Conservation (phyloP, 768 basidiomycete species). For the Mycena crocata region DNA sequence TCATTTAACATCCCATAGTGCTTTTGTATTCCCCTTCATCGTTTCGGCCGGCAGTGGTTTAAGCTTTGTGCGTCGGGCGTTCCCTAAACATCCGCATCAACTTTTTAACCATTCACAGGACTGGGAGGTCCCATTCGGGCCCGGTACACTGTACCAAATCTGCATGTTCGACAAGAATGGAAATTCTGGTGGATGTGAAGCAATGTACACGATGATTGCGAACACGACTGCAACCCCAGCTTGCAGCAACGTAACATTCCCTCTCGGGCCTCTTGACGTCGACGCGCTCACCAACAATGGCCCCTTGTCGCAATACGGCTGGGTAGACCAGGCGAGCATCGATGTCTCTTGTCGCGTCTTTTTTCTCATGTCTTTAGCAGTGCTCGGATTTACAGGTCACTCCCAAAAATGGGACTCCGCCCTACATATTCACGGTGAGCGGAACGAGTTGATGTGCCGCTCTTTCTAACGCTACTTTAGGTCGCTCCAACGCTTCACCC, state of each 20-base stretch:
- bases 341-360: neutral
- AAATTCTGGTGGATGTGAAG: slow-evolving; percentile 72
- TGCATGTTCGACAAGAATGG: slow-evolving; percentile 75
- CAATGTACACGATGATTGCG: slow-evolving; percentile 66
- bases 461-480: slow-evolving; percentile 42
- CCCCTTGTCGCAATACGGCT: slow-evolving; percentile 68
- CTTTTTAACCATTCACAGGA: slow-evolving; percentile 48
- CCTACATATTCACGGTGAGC: slow-evolving; percentile 67
- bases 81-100: neutral
- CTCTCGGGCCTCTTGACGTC: slow-evolving; percentile 56
- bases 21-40: slow-evolving; percentile 63
- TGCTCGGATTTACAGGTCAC: slow-evolving; percentile 68
- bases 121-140: slow-evolving; percentile 68
- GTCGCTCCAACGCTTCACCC: slow-evolving; percentile 71
- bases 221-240: slow-evolving; percentile 50
- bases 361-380: slow-evolving; percentile 41
- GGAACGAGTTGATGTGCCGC: neutral
- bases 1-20: slow-evolving; percentile 41
- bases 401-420: slow-evolving; percentile 68
- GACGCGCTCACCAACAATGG: slow-evolving; percentile 58
- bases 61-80: slow-evolving; percentile 55
- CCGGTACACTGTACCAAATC: slow-evolving; percentile 72
- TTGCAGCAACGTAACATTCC: slow-evolving; percentile 65
- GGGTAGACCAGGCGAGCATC: slow-evolving; percentile 60
- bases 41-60: slow-evolving; percentile 60